These are phyloP conservation scores for Ganoderma resinaceum DNA, from an alignment of 1,284 basidiomycete genomes.

Conservation along the genomic window DNA sequence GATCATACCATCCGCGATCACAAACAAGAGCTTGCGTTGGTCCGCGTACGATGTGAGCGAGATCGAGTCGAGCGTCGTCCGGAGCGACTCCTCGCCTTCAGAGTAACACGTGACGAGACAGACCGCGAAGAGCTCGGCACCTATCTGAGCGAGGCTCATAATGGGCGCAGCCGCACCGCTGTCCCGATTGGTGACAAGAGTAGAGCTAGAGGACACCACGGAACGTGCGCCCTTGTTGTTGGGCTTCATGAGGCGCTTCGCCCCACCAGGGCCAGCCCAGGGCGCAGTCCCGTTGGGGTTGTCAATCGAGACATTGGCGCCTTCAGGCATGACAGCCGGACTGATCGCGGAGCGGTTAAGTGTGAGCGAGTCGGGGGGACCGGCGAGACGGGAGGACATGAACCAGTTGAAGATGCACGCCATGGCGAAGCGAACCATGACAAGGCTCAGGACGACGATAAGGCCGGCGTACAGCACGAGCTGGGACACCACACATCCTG, in stretches of 20 bases:
- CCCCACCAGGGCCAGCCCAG: conserved; percentile 73
- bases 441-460: conserved; percentile 90
- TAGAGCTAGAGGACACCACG: conserved; percentile 58
- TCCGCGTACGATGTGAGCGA: conserved; percentile 92
- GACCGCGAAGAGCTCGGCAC: conserved; percentile 92
- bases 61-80: conserved; percentile 93
- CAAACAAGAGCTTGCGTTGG: conserved; percentile 89
- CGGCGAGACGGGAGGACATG: conserved; percentile 81
- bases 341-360: conserved; percentile 83
- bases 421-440: conserved; percentile 94
- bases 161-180: conserved; percentile 59
- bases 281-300: conserved; percentile 92
- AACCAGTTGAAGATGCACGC: conserved; percentile 98
- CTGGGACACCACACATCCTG: conserved; percentile 93
- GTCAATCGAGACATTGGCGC: conserved; percentile 90
- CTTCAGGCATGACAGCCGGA: conserved; percentile 95
- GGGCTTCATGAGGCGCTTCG: conserved; percentile 56
- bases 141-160: conserved; percentile 88
- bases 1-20: conserved; percentile 99
- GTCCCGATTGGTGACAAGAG: conserved; percentile 53
- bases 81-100: conserved; percentile 92
- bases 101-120: conserved; percentile 98
- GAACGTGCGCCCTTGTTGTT: conserved; percentile 52
- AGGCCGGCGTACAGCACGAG: conserved; percentile 93
- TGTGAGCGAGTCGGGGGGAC: conserved; percentile 71